These are phyloP conservation scores for Fusarium sp. DNA, from an alignment of 2,329 filamentous ascomycete species.

Conservation along the genomic window DNA sequence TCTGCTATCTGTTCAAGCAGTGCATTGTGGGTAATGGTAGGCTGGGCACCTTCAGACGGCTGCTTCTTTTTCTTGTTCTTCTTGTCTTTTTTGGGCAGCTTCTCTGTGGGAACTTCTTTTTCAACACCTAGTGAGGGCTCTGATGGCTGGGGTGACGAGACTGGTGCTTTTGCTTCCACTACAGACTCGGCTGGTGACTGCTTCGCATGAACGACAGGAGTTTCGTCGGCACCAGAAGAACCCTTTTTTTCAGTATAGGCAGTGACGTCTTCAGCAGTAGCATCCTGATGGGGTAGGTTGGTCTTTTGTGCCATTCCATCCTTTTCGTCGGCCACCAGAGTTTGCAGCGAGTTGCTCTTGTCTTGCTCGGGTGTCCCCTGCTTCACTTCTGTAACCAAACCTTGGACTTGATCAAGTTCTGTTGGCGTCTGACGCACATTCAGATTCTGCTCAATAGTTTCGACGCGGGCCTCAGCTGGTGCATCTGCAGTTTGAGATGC, in stretches of 20 bases:
- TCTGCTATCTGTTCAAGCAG: conserved; percentile 1
- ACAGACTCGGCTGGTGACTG: neutral
- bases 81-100: conserved; percentile 50
- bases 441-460: neutral
- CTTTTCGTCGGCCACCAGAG: neutral
- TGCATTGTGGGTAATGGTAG: neutral
- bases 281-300: neutral
- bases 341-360: neutral
- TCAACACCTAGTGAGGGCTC: neutral
- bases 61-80: conserved; percentile 54
- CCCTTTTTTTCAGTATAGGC: neutral
- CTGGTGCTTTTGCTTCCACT: neutral
- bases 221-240: neutral
- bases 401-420: neutral
- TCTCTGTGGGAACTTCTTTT: conserved; percentile 9
- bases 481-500: neutral
- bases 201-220: neutral
- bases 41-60: conserved; percentile 5
- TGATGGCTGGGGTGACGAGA: neutral
- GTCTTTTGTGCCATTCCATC: neutral
- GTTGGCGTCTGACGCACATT: neutral
- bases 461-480: neutral
- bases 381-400: neutral
- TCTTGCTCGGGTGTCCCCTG: neutral
- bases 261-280: neutral